Evolutionary conservation across 257 asterid species (phyloP), one percentile per base, ranked within the genome.

Genomic region (Nicotiana sylvestris): DNA sequence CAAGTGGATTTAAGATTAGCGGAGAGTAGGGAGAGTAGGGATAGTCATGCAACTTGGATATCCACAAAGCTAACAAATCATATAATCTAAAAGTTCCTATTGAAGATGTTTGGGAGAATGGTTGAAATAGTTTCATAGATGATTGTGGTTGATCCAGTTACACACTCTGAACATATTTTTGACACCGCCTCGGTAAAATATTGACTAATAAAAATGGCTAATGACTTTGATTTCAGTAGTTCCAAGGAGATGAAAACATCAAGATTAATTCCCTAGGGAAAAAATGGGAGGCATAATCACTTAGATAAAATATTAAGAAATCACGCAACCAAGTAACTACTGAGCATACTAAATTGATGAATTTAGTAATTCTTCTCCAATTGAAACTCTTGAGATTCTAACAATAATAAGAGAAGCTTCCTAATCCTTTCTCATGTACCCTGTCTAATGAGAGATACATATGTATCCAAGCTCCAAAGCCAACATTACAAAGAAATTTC

Each of bases 101-200:
- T 58, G 29, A 2, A 17, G 9, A 58, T 58, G 65, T 58, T 18
- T 58, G 29, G 27, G 27, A 58, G 29, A 58, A 69, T 69, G 57
- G 56, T 37, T 10, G 18, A 49, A 30, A 39, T 37, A 39, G 33
- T 69, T 69, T 13, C 21, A 27, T 18, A 68, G 77, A 68, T 68
- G 77, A 68, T 68, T 37, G 77, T 37, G 77, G 61, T 68, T 68
- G 30, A 37, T 68, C 77, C 77, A 68, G 18, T 37, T 68, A 25
- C 77, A 68, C 18, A 18, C 56, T 68, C 15, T 35, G 15, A 56
- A 68, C 30, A 18, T 9, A 68, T 9, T 68, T 35, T 37, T 68
- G 77, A 25, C 56, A 68, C 32, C 5, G 15, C 30, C 56, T 9
- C 11, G 17, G 77, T 68, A 39, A 69, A 68, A 37, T 18, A 69